Conservation (phyloP, 2,329 filamentous ascomycete genomes). For the Penicillium sumatraense region DNA sequence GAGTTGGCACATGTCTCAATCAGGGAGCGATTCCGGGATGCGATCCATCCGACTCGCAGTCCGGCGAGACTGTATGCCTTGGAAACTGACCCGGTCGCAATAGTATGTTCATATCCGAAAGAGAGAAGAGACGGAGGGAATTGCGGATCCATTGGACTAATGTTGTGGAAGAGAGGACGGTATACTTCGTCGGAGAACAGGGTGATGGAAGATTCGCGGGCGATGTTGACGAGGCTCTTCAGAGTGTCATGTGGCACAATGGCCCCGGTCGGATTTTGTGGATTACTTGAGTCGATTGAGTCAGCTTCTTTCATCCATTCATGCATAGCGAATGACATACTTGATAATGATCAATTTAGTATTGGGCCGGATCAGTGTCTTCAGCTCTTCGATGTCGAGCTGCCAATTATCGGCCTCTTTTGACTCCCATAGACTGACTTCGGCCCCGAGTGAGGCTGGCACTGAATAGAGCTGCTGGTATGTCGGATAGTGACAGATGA, state of each 20-base stretch:
- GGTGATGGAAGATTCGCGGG: constrained; percentile 65
- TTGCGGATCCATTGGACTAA: constrained; percentile 56
- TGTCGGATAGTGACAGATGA: constrained; percentile 83
- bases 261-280: constrained; percentile 71
- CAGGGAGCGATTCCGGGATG: constrained; percentile 65
- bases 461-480: constrained; percentile 84
- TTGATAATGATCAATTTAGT: constrained; percentile 67
- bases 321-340: constrained; percentile 24
- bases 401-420: constrained; percentile 67
- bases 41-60: constrained; percentile 82
- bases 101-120: constrained; percentile 70
- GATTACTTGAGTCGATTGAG: constrained; percentile 59
- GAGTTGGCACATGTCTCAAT: constrained; percentile 67
- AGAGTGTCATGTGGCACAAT: constrained; percentile 67
- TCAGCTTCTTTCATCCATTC: not conserved
- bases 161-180: constrained; percentile 77
- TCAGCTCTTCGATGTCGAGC: constrained; percentile 69
- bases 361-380: constrained; percentile 59
- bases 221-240: constrained; percentile 65
- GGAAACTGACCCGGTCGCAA: constrained; percentile 80
- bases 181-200: constrained; percentile 83
- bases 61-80: constrained; percentile 86
- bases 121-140: constrained; percentile 72
- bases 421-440: constrained; percentile 77
- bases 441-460: constrained; percentile 73